Conservation (phyloP, 2,329 filamentous ascomycete species). For the Colletotrichum karsti region DNA sequence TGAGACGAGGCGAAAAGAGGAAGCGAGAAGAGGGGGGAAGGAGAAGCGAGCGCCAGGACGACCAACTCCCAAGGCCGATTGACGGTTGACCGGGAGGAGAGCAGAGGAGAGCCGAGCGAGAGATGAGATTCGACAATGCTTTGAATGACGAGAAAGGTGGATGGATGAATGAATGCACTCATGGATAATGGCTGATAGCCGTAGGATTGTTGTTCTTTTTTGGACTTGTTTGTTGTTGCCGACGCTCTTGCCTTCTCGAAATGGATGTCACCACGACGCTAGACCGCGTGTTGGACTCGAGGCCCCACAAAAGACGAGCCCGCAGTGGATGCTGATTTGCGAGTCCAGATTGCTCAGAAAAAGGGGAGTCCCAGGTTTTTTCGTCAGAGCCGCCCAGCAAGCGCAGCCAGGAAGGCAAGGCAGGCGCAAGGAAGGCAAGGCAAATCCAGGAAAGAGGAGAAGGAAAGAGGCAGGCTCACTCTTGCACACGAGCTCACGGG, state of each 20-base stretch:
- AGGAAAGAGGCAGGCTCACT: not conserved
- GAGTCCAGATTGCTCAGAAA: slow-evolving; percentile 22
- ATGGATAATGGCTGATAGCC: not conserved
- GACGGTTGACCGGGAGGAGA: not conserved
- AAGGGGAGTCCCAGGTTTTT: slow-evolving; percentile 14
- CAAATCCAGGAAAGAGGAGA: not conserved
- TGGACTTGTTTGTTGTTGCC: slow-evolving; percentile 9
- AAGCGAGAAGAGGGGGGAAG: not conserved
- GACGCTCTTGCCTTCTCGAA: slow-evolving; percentile 17
- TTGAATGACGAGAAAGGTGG: not conserved
- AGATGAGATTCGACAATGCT: not conserved
- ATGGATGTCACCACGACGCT: slow-evolving; percentile 27
- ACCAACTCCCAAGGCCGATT: no score
- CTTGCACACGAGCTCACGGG: slow-evolving; percentile 15
- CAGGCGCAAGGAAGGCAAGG: not conserved
- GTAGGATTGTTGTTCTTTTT: slow-evolving; percentile 6
- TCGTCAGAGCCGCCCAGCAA: not conserved
- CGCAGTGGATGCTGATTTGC: slow-evolving; percentile 22
- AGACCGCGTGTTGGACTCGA: slow-evolving; percentile 1
- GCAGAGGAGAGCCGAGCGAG: not conserved
- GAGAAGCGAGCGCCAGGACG: not conserved
- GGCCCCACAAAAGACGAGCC: not conserved
- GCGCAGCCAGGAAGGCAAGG: not conserved
- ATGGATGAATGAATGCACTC: not conserved
- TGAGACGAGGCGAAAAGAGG: slow-evolving; percentile 4